Base-by-base conservation (phyloP, 352 stramenopile species). In the Plasmopara halstedii region DNA sequence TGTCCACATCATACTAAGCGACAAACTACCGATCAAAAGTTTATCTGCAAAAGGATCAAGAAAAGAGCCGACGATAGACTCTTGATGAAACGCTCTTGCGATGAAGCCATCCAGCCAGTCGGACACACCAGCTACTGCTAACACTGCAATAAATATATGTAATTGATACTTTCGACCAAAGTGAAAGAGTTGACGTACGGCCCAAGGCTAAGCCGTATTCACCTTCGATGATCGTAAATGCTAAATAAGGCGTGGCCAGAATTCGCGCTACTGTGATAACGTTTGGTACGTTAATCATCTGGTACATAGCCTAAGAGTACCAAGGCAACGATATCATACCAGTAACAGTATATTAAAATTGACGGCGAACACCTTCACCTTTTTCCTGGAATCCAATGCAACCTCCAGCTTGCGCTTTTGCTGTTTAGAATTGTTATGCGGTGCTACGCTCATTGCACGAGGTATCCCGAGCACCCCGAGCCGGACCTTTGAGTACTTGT, bases 81-180 rank as follows among this genome's bases (percentile, higher is more conserved):
- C 64, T 37, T 88, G 77, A 48, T 88, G 80, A 53, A 73, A 83
- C 18, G 53, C 73, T 5, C 78, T 77, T 29, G 80, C 80, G 35
- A 91, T 80, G 49, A 85, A 91, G 37, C 80, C 80, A 42, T 91
- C 80, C 22, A 89, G 57, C 80, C 80, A 91, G 49, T 91, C 80
- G 2, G 77, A 89, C 10, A 89, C 45, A 4, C 74, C 75, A 0
- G 80, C 75, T 27, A 83, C 67, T 4, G 73, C 68, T n/a, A 91
- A 57, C 15, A 91, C 80, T 91, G 29, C 33, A 39, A 26, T 4
- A 57, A 27, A 3, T 18, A 10, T 34, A 42, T 2, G 26, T 25
- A 39, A 13, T 25, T 18, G 9, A 51, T 26, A 4, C 14, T 44
- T 14, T 8, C 19, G 17, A 18, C n/a, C 42, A 22, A 50, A 33